Base-by-base conservation (phyloP, 192 early-diverging fungal genomes). In the Gryganskiella cystojenkinii region DNA sequence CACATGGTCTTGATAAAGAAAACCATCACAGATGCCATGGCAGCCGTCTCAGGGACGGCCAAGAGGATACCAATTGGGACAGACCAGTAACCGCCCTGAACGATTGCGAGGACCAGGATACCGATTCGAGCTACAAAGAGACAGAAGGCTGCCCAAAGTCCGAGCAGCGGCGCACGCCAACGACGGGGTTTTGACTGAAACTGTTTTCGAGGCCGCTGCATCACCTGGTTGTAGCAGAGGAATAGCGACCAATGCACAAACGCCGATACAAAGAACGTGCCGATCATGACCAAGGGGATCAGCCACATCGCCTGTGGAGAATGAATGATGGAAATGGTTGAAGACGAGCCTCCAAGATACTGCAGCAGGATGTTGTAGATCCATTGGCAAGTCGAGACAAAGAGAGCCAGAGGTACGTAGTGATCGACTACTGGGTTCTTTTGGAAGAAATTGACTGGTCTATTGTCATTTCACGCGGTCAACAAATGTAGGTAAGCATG, bases 321-420 rank as follows among this genome's bases (percentile, higher is more conserved):
- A 49, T 64, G 74, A 22, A 78, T 51, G 17, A 78, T 64, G 15
- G 52, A 62, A 10, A 49, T 42, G 1, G 15, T 68, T 0, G 54
- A 54, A 22, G 62, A 65, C 3, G 62, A 64, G 17, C 74, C 73
- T 13, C 61, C 74, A n/a, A 78, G 57, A 47, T 78, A 78, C 24
- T 69, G 64, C 52, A 78, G 65, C 2, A 78, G 35, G 44, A 78
- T 61, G 33, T 78, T 78, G 56, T 68, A 78, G 34, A 78, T 78
- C 74, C 74, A 78, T 58, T 78, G 74, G 22, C 74, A 78, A 22
- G 74, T 78, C 20, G 74, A 78, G 8, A 78, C 64, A n/a, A 78
- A 78, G 17, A 78, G 56, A 4, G 74, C 74, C n/a, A 78, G 34
- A 10, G 74, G 74, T 8, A 78, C 74, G 14, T 69, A 78, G 34